Evolutionary conservation across 345 rosid species (phyloP).

Genomic region (Populus nigra): DNA sequence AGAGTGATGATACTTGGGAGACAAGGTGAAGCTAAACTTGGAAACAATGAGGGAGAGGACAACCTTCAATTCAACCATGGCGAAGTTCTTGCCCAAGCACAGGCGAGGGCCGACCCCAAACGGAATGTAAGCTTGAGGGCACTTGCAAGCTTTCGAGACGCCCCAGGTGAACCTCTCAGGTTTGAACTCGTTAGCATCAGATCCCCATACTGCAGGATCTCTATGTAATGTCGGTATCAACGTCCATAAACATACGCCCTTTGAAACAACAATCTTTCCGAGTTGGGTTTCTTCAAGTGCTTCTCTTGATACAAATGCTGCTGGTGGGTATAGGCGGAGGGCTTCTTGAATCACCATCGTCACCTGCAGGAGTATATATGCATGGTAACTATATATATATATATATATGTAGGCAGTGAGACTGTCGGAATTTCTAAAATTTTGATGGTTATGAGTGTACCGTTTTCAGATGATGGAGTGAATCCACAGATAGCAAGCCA

Average conservation of each 20-base stretch:
- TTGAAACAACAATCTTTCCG: slow-evolving; percentile 13
- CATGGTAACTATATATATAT: no score
- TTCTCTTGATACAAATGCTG: slow-evolving; percentile 22
- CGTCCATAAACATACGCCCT: slow-evolving; percentile 24
- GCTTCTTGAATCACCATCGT: slow-evolving; percentile 22
- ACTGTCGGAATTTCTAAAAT: no score
- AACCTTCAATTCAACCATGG: slow-evolving; percentile 29
- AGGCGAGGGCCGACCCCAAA: slow-evolving; percentile 30
- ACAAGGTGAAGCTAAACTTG: slow-evolving; percentile 26
- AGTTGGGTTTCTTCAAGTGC: slow-evolving; percentile 16
- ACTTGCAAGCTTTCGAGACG: slow-evolving; percentile 32
- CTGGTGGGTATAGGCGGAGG: slow-evolving; percentile 19
- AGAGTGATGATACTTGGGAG: slow-evolving; percentile 37
- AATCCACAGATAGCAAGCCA: slow-evolving; percentile 41
- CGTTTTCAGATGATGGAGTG: slow-evolving; percentile 42
- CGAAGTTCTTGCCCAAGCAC: slow-evolving; percentile 31
- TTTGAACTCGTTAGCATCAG: slow-evolving; percentile 27
- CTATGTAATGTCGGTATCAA: slow-evolving; percentile 20
- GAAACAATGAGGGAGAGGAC: slow-evolving; percentile 27
- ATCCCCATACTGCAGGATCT: slow-evolving; percentile 29
- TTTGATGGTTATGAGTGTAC: slow-evolving; percentile 24
- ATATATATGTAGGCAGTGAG: no score
- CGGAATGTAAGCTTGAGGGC: slow-evolving; percentile 31
- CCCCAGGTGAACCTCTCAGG: slow-evolving; percentile 29
- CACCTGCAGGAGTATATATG: neutral